Evolutionary conservation across 2,329 filamentous ascomycete genomes (phyloP).

Genomic region (Geosmithia flava): DNA sequence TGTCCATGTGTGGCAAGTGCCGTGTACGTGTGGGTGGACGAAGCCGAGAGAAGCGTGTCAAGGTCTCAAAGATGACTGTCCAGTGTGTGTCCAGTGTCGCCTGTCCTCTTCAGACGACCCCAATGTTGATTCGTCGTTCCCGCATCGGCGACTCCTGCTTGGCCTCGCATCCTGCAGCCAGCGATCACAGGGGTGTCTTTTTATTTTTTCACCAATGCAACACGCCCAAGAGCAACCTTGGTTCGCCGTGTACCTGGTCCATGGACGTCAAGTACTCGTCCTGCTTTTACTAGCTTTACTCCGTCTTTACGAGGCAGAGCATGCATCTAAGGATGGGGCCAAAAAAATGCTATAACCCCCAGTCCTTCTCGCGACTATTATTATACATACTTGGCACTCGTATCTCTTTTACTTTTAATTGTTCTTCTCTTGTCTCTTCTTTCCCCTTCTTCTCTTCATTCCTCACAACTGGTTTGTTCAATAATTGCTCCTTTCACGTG

Average conservation of each 20-base stretch:
- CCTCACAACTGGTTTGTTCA: not conserved
- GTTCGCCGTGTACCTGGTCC: not conserved
- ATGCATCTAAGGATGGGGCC: no score
- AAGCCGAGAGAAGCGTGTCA: not conserved
- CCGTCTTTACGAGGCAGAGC: no score
- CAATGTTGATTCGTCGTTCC: conserved; percentile 1
- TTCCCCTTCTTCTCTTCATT: not conserved
- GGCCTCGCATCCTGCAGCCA: conserved; percentile 1
- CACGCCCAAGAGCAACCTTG: not conserved
- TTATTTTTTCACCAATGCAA: not conserved
- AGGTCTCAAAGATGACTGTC: not conserved
- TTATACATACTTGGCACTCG: no score
- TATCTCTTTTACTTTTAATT: no score
- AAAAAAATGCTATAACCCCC: not conserved
- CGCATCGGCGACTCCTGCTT: conserved; percentile 3
- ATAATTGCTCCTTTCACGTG: not conserved
- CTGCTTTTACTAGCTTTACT: no score
- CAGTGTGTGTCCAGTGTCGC: not conserved
- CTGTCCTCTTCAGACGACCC: not conserved
- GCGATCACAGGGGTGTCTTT: not conserved
- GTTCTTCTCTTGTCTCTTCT: no score
- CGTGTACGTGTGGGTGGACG: not conserved
- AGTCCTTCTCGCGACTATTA: not conserved
- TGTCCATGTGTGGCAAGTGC: not conserved
- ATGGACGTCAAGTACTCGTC: not conserved